Evolutionary conservation across 768 basidiomycete genomes (phyloP).

Genomic region (Rubroboletus pulcherrimus): DNA sequence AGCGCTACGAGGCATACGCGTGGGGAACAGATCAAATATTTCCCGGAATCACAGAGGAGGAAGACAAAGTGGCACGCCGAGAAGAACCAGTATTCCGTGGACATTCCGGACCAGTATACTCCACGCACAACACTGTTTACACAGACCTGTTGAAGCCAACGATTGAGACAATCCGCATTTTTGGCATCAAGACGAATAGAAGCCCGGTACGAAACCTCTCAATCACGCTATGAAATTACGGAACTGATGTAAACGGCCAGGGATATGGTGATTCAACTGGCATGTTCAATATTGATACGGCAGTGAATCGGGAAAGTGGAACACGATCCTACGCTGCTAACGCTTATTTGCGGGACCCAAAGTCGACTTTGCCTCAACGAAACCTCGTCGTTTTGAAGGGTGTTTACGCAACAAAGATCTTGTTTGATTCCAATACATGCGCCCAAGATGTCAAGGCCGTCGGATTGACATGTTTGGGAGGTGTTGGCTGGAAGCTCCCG

Average conservation of each 20-base stretch:
- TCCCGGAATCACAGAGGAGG: slow-evolving; percentile 7
- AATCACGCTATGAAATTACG: not conserved
- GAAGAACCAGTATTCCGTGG: slow-evolving; percentile 11
- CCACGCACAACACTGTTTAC: slow-evolving; percentile 14
- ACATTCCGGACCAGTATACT: slow-evolving; percentile 8
- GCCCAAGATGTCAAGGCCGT: not conserved
- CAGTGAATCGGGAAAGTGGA: slow-evolving; percentile 13
- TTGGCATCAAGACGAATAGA: slow-evolving; percentile 17
- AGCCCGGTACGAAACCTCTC: slow-evolving; percentile 4
- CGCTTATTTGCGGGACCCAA: slow-evolving; percentile 12
- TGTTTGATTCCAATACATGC: slow-evolving; percentile 1
- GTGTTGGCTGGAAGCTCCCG: slow-evolving; percentile 8
- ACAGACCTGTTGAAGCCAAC: slow-evolving; percentile 13
- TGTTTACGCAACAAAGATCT: slow-evolving; percentile 10
- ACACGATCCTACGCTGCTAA: slow-evolving; percentile 20
- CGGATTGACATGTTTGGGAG: slow-evolving; percentile 12
- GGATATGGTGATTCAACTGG: slow-evolving; percentile 14
- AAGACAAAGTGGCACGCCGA: slow-evolving; percentile 10
- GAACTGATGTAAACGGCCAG: slow-evolving; percentile 1
- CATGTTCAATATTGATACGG: slow-evolving; percentile 18
- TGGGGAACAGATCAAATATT: slow-evolving; percentile 15
- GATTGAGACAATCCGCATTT: slow-evolving; percentile 3
- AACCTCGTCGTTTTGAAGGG: slow-evolving; percentile 9
- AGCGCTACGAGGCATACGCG: slow-evolving; percentile 4
- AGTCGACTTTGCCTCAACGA: slow-evolving; percentile 4